phyloP scores from a whole-genome alignment of 345 rosid species.

The Eucalyptus tenuipes region DNA sequence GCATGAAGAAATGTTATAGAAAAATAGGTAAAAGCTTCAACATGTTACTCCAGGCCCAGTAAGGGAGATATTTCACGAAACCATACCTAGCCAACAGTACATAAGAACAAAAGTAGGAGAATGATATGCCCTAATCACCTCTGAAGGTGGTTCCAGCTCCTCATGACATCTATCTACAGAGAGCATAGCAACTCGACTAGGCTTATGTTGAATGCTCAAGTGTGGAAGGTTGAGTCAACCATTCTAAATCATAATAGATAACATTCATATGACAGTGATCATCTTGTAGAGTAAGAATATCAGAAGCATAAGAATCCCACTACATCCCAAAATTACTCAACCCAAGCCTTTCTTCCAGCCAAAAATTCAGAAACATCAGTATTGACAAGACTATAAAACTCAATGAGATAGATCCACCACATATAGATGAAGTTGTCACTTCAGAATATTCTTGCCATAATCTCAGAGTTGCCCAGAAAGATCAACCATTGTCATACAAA shows the following conservation, averaged over 20 bases:
- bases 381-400: not conserved
- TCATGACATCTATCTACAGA: not conserved
- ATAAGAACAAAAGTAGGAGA: not conserved
- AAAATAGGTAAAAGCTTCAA: not conserved
- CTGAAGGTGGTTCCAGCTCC: not conserved
- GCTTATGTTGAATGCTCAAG: not conserved
- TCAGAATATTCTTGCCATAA: not conserved
- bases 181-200: not conserved
- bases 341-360: not conserved
- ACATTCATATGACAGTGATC: not conserved
- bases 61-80: not conserved
- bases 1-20: not conserved
- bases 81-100: not conserved
- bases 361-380: not conserved
- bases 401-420: not conserved
- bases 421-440: not conserved
- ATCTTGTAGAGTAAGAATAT: not conserved
- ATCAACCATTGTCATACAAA: not conserved
- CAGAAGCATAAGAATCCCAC: not conserved
- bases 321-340: not conserved
- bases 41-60: not conserved
- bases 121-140: not conserved
- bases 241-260: not conserved
- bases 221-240: not conserved
- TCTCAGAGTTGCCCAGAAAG: not conserved